Base-by-base conservation (phyloP, 164 flowering plant species). In the Malania oleifera region DNA sequence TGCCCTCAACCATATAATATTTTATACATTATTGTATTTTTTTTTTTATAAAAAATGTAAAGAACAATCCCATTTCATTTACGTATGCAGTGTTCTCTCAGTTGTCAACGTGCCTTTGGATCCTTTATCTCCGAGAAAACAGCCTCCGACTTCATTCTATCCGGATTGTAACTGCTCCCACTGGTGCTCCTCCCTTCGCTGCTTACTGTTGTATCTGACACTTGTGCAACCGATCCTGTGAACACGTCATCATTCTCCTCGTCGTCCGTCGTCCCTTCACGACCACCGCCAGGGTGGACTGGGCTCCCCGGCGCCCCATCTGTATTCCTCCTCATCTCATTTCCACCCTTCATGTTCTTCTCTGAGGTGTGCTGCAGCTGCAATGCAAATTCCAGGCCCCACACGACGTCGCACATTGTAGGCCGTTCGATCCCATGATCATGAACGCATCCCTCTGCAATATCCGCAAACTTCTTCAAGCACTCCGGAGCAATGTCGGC, bases 391-490 rank as follows among this genome's bases (percentile, higher is more conserved):
- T 69, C 66, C 0, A 75, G 64, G 7, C 27, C 45, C 61, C 70
- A 54, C 25, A 56, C 60, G 22, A 80, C 81, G 12, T 80, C 84
- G 0, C 59, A 65, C 81, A 77, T 81, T 1, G 68, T n/a, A 0
- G 83, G 81, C 44, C 85, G 54, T 15, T 76, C 71, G 6, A 49
- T 48, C 4, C 81, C 77, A 0, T 60, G 31, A 12, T 76, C 73
- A 1, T 31, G 22, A 49, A 76, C 4, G 61, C 85, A 78, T 19
- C 54, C 53, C 2, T 7, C 19, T 0, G 71, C 75, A 0, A 70
- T 39, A 54, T 65, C 75, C 2, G 4, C 64, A 59, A 47, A 81
- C 55, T 74, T 72, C 45, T 55, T 57, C 56, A 78, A 47, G 54
- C 80, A 69, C 49, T 65, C 73, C 0, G 71, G 62, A 2, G 70